Conservation (phyloP, 345 rosid species). For the Odontarrhena argentea region DNA sequence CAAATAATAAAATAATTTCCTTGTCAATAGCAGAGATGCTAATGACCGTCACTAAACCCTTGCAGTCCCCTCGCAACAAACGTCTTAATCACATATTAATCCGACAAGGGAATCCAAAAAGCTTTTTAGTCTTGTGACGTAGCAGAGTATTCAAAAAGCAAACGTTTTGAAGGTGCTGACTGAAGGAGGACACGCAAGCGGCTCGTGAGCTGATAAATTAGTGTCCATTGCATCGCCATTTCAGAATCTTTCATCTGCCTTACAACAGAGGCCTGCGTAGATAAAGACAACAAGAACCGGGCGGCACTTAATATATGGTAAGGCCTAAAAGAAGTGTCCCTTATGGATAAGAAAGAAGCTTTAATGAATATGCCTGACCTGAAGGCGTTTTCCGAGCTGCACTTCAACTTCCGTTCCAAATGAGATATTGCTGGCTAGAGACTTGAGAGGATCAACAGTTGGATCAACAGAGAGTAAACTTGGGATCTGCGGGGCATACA, state of each 20-base stretch:
- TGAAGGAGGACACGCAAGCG: constrained; percentile 87
- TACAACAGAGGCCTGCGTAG: constrained; percentile 73
- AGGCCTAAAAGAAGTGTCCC: not conserved
- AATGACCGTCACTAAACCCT: constrained; percentile 20
- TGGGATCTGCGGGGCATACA: constrained; percentile 98
- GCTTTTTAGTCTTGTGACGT: constrained; percentile 72
- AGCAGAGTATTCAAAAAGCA: constrained; percentile 92
- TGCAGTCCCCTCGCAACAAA: constrained; percentile 20
- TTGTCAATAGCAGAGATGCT: constrained; percentile 14
- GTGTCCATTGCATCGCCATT: constrained; percentile 97
- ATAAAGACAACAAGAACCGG: constrained; percentile 13
- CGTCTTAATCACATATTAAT: not conserved
- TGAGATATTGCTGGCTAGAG: constrained; percentile 83
- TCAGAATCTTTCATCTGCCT: constrained; percentile 98
- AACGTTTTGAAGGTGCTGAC: constrained; percentile 86
- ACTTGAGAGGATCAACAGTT: constrained; percentile 85
- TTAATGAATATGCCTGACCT: constrained; percentile 48
- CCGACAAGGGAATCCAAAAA: constrained; percentile 6
- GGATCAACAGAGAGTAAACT: constrained; percentile 97
- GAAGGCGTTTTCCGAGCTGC: constrained; percentile 94
- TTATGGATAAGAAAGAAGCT: not conserved
- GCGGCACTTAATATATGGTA: constrained; percentile 1
- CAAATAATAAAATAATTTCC: constrained; percentile 31
- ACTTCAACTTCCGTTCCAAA: constrained; percentile 95
- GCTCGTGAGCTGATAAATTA: constrained; percentile 89